Conservation (phyloP, 2,329 filamentous ascomycete species). For the Helotiales sp. region DNA sequence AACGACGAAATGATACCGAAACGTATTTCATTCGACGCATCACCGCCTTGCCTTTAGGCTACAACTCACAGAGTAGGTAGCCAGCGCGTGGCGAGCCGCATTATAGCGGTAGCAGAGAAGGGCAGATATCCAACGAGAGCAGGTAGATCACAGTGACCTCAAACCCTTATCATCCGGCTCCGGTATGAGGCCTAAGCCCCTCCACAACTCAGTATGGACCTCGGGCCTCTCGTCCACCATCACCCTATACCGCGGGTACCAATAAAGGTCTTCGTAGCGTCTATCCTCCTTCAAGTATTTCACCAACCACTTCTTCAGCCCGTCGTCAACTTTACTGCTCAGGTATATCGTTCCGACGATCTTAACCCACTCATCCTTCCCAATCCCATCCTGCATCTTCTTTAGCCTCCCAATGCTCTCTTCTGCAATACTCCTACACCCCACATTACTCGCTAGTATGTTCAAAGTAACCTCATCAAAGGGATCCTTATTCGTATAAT, state of each 20-base stretch:
- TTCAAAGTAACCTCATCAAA: constrained; percentile 38
- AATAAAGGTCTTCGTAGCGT: background rate
- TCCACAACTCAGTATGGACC: background rate
- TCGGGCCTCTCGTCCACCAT: constrained; percentile 22
- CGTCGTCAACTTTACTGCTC: constrained; percentile 34
- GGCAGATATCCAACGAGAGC: background rate
- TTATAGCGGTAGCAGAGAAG: background rate
- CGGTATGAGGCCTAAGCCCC: background rate
- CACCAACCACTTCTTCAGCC: constrained; percentile 33
- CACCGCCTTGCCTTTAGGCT: no score
- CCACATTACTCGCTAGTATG: constrained; percentile 32
- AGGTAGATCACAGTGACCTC: constrained; percentile 1
- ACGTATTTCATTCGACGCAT: background rate
- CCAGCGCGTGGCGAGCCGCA: background rate
- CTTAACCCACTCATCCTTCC: constrained; percentile 10
- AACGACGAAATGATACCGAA: background rate
- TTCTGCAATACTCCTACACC: constrained; percentile 32
- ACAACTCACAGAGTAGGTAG: no score
- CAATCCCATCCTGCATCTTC: constrained; percentile 16
- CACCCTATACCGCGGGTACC: background rate
- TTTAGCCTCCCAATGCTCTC: constrained; percentile 29
- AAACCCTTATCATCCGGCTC: constrained; percentile 1
- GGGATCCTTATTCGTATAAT: constrained; percentile 20
- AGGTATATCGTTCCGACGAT: constrained; percentile 30
- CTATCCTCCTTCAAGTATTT: constrained; percentile 20